phyloP scores from a whole-genome alignment of 1,284 basidiomycete genomes.

The Marasmius fiardii region DNA sequence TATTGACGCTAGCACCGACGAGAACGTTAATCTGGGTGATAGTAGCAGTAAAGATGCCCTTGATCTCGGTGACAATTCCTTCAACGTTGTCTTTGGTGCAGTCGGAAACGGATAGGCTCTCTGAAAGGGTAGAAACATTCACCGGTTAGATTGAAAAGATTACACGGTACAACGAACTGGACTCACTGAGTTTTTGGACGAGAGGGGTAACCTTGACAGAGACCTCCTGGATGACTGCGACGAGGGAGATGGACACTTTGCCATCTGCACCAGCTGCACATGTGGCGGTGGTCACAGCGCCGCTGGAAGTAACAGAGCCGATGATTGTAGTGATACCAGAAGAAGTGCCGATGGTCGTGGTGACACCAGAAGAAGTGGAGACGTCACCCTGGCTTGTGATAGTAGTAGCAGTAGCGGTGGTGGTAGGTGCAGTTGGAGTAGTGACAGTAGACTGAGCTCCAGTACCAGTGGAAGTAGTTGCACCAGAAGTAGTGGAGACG shows the following conservation, averaged over 20 bases:
- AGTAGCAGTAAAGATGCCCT: not conserved
- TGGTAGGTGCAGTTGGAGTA: not conserved
- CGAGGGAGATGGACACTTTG: not conserved
- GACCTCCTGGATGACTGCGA: not conserved
- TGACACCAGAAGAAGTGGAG: not conserved
- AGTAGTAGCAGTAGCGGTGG: not conserved
- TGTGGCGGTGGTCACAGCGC: not conserved
- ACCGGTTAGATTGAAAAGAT: not conserved
- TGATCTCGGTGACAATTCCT: not conserved
- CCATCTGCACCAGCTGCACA: not conserved
- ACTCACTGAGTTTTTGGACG: not conserved
- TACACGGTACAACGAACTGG: not conserved
- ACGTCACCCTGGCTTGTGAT: not conserved
- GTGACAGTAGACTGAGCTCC: not conserved
- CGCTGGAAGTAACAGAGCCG: not conserved
- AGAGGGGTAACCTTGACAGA: not conserved
- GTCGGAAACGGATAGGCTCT: not conserved
- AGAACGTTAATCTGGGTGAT: not conserved
- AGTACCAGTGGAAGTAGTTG: not conserved
- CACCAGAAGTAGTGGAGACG: not conserved
- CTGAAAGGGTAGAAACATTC: not conserved
- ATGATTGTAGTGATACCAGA: not conserved
- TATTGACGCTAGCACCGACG: not conserved
- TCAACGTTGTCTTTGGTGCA: not conserved
- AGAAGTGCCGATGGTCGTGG: not conserved